Evolutionary conservation across 73 alveolate species (phyloP).

Genomic region (Effrenium voratum): DNA sequence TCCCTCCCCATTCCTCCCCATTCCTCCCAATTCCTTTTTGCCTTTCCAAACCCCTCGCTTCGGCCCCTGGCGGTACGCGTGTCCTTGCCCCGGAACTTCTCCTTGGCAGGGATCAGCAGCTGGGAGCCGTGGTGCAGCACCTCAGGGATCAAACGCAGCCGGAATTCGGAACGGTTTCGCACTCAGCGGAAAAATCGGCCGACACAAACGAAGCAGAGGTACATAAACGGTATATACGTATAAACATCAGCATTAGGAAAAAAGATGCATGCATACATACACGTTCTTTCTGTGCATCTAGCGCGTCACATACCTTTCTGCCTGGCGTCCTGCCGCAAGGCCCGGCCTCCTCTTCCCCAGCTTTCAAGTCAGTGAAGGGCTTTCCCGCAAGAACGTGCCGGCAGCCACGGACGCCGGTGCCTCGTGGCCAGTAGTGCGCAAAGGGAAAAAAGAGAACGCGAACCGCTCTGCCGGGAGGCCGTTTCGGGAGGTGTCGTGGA

Average conservation of each 20-base stretch:
- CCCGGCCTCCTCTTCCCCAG: constrained; percentile 1
- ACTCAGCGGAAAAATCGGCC: not conserved
- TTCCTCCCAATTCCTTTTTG: not conserved
- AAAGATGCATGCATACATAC: not conserved
- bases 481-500: not conserved
- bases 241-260: not conserved
- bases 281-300: not conserved
- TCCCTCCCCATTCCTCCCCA: not conserved
- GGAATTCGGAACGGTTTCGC: not conserved
- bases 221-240: not conserved
- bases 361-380: not conserved
- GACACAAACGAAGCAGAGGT: not conserved
- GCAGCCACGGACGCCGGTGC: not conserved
- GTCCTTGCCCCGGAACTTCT: not conserved
- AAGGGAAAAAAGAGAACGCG: no score
- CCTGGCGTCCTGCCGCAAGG: not conserved
- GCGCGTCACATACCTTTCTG: not conserved
- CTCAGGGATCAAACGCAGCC: not conserved
- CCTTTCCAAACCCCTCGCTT: not conserved
- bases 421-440: no score
- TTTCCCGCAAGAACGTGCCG: not conserved
- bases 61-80: not conserved
- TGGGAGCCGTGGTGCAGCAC: constrained; percentile 1
- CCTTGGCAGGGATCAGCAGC: not conserved
- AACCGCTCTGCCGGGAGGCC: not conserved